phyloP scores from a whole-genome alignment of 2,329 filamentous ascomycete genomes.

The Cercospora nicotianae region DNA sequence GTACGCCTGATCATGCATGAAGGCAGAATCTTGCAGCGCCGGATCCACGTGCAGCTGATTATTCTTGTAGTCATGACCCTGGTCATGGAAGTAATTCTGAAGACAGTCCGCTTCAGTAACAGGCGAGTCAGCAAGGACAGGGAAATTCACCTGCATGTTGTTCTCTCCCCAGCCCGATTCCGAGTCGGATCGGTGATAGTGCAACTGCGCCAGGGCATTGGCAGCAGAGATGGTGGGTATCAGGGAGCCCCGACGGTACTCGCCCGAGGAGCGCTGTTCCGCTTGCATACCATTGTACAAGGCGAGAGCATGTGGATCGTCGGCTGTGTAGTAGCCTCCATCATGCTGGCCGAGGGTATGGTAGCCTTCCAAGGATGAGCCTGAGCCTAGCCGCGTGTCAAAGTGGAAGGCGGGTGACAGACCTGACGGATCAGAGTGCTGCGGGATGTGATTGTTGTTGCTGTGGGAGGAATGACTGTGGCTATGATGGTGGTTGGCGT shows the following conservation, averaged over 20 bases:
- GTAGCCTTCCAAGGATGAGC: conserved; percentile 41
- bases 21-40: conserved; percentile 60
- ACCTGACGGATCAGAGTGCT: conserved; percentile 41
- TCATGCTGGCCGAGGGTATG: conserved; percentile 45
- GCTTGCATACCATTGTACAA: conserved; percentile 56
- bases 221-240: conserved; percentile 74
- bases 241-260: conserved; percentile 63
- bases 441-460: conserved; percentile 29
- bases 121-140: conserved; percentile 37
- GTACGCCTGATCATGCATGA: conserved; percentile 41
- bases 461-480: conserved; percentile 15
- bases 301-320: conserved; percentile 60
- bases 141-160: conserved; percentile 39
- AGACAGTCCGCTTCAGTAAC: conserved; percentile 41
- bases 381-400: conserved; percentile 36
- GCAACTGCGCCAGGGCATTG: conserved; percentile 81
- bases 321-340: conserved; percentile 43
- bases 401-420: conserved; percentile 40
- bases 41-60: conserved; percentile 37
- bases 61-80: conserved; percentile 34
- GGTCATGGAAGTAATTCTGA: conserved; percentile 43
- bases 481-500: conserved; percentile 37
- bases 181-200: conserved; percentile 71
- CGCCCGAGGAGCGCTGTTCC: conserved; percentile 64
- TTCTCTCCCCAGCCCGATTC: conserved; percentile 69